Conservation (phyloP, 305 asterid genomes). For the Fraxinus velutina region DNA sequence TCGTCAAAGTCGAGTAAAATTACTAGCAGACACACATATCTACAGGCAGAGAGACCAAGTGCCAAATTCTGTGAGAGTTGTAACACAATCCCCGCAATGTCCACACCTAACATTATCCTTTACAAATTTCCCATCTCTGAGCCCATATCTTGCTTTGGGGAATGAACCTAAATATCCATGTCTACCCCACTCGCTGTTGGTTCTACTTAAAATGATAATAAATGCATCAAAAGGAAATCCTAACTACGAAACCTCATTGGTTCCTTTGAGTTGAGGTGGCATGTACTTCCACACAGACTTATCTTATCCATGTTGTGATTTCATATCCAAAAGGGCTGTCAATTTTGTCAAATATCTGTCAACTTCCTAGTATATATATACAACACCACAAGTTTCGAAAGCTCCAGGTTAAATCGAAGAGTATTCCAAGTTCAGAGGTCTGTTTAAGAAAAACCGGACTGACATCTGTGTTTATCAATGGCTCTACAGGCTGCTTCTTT, state of each 20-base stretch:
- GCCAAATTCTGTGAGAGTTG: conserved; percentile 7
- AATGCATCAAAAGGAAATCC: conserved; percentile 49
- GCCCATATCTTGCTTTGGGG: conserved; percentile 30
- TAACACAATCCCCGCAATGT: not conserved
- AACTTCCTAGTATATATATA: conserved; percentile 28
- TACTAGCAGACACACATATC: not conserved
- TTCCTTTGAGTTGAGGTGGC: conserved; percentile 38
- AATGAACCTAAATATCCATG: conserved; percentile 7
- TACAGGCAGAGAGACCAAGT: not conserved
- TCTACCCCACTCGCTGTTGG: not conserved
- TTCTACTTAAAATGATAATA: not conserved
- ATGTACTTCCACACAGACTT: conserved; percentile 36
- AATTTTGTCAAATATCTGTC: conserved; percentile 27
- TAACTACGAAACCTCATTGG: conserved; percentile 61
- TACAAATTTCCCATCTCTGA: conserved; percentile 9
- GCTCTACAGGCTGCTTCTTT: conserved; percentile 75
- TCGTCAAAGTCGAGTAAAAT: not conserved
- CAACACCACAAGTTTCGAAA: conserved; percentile 18
- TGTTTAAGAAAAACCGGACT: not conserved
- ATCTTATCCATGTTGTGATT: conserved; percentile 61
- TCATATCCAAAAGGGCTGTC: conserved; percentile 36
- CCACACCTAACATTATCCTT: conserved; percentile 28
- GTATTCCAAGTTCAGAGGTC: not conserved
- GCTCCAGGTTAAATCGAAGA: conserved; percentile 14
- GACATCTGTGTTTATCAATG: conserved; percentile 32